Evolutionary conservation across 495 filamentous ascomycete species (phyloP), one percentile per base, ranked within the genome.

Genomic region (Monascus purpureus): DNA sequence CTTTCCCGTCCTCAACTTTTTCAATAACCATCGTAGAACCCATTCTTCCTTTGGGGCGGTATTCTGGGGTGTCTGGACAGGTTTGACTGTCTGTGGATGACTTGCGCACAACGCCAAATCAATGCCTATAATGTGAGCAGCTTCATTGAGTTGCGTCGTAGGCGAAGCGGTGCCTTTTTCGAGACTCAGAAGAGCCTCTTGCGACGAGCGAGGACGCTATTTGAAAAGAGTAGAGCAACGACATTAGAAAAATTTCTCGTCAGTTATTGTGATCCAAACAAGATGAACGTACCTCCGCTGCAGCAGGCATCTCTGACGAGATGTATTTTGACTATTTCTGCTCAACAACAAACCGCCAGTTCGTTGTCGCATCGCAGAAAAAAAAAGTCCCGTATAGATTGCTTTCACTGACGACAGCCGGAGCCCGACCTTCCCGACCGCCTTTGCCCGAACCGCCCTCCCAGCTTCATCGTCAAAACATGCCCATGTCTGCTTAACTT

Each of bases 21-120:
- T 76, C 38, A 82, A 57, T 16, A 82, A 47, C 78, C 78, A 83
- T 39, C 67, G 61, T 15, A 79, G 47, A 6, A 76, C 59, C 74
- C 74, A 81, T 51, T 80, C 74, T 39, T 74, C 68, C 50, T 73
- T 67, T 13, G 63, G 62, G 8, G 57, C 55, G 9, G 50, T 43
- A 23, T 49, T 35, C 15, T 31, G 39, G 33, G 44, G 37, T 17
- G 43, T 24, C 25, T 49, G 35, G 33, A 39, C 41, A 43, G 50
- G 31, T 34, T 43, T 42, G 41, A 52, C 46, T 32, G 47, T 53
- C 13, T 52, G 41, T 8, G 52, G 45, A 35, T 60, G 46, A 29
- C 51, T 50, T 6, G 52, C 52, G 32, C 52, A 59, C 15, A 58
- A 40, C 6, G 48, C 33, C 26, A 59, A 44, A 20, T 68, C 54